Conservation (phyloP, 2,329 filamentous ascomycete genomes). For the Tolypocladium capitatum region DNA sequence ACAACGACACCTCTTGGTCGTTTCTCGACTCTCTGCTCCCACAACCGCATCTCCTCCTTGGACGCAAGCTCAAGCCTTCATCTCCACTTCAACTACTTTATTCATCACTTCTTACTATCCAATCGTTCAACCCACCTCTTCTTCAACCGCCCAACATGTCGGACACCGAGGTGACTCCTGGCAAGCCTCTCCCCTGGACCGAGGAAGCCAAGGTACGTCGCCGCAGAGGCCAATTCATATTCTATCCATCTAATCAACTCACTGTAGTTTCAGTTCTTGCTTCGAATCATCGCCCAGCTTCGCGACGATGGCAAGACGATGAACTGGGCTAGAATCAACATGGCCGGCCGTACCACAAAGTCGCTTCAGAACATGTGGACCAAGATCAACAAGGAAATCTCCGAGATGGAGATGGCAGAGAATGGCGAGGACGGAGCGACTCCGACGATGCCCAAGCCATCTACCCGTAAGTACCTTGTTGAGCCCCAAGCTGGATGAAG, state of each 20-base stretch:
- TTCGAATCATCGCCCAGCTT: constrained; percentile 21
- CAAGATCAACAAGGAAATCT: constrained; percentile 20
- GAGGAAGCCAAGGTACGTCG: constrained; percentile 21
- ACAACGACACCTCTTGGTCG: background rate
- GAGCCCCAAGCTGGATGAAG: background rate
- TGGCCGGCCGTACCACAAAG: constrained; percentile 24
- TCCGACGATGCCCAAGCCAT: constrained; percentile 6
- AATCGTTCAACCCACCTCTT: background rate
- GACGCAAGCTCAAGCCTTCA: background rate
- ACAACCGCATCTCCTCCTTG: background rate
- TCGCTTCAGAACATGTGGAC: constrained; percentile 24
- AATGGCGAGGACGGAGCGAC: background rate
- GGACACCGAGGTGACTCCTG: constrained; percentile 12
- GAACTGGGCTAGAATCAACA: constrained; percentile 21
- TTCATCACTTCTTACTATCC: background rate
- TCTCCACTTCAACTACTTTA: background rate
- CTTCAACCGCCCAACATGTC: background rate
- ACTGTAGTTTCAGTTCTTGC: constrained; percentile 20
- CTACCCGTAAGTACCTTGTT: constrained; percentile 9
- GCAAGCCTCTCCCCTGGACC: constrained; percentile 19
- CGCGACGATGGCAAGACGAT: constrained; percentile 18
- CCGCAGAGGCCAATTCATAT: background rate
- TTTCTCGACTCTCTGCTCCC: background rate
- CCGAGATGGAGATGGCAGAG: constrained; percentile 18
- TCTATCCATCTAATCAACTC: background rate